A percentile compares a stretch with the other conserved stretches of the same genome.
Evolutionary conservation across 192 early-diverging fungal genomes (phyloP).

Genomic region (Coemansia reversa): DNA sequence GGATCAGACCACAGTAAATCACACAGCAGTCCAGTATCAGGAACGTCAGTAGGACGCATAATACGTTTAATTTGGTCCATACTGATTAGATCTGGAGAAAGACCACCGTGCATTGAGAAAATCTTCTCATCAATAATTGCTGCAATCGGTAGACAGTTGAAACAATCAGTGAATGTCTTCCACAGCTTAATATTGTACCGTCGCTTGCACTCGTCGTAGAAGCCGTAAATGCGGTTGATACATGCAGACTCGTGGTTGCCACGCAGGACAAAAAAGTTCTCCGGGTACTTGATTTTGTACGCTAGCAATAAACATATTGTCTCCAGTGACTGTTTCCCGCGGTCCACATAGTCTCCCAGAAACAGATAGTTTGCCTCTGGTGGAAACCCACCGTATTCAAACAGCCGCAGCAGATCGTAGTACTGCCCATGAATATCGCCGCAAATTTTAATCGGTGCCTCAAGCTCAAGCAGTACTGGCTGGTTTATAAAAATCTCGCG

Average conservation of each 20-base stretch:
- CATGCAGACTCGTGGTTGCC: slow-evolving; percentile 98
- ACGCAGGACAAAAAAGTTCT: slow-evolving; percentile 98
- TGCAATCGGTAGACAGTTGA: slow-evolving; percentile 96
- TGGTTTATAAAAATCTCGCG: slow-evolving; percentile 95
- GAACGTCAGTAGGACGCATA: slow-evolving; percentile 97
- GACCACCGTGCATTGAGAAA: slow-evolving; percentile 97
- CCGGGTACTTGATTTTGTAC: slow-evolving; percentile 99
- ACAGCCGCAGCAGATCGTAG: slow-evolving; percentile 92
- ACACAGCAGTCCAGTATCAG: slow-evolving; percentile 93
- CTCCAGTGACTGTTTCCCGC: slow-evolving; percentile 96
- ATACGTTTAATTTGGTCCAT: slow-evolving; percentile 98
- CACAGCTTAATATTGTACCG: slow-evolving; percentile 98
- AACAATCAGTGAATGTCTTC: slow-evolving; percentile 99
- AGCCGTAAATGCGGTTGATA: slow-evolving; percentile 97
- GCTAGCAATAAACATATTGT: slow-evolving; percentile 96
- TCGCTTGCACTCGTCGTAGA: slow-evolving; percentile 98
- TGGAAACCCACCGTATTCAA: slow-evolving; percentile 95
- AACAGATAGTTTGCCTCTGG: slow-evolving; percentile 97
- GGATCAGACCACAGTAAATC: slow-evolving; percentile 98
- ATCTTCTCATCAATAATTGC: slow-evolving; percentile 99
- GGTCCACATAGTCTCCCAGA: slow-evolving; percentile 96
- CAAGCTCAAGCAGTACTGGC: slow-evolving; percentile 88
- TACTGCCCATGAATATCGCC: slow-evolving; percentile 97
- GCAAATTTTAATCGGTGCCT: slow-evolving; percentile 96
- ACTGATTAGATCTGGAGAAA: slow-evolving; percentile 93